Conservation (phyloP, 225 moss, liverwort and hornwort genomes). For the Neckera pumila region DNA sequence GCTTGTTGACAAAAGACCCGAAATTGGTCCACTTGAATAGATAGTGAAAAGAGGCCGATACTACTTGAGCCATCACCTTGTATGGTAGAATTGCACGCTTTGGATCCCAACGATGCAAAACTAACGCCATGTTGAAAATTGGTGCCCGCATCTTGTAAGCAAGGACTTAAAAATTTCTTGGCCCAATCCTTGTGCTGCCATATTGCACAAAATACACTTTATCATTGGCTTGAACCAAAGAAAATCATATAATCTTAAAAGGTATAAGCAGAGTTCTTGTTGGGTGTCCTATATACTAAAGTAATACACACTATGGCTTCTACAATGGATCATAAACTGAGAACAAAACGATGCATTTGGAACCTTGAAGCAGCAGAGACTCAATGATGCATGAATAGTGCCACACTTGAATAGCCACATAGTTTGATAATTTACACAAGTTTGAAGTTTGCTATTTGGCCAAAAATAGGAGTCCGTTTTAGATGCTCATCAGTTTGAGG, state of each 20-base stretch:
- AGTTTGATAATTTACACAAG: neutral
- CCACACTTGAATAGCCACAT: neutral
- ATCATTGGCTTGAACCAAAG: neutral
- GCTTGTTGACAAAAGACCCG: neutral
- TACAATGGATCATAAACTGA: neutral
- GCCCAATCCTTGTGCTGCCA: slow-evolving; percentile 10
- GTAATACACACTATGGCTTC: neutral
- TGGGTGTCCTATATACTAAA: neutral
- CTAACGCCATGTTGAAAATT: slow-evolving; percentile 9
- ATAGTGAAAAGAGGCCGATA: neutral
- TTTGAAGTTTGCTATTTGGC: neutral
- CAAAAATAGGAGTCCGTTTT: neutral
- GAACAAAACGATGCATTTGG: neutral
- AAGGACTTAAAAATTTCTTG: slow-evolving; percentile 8
- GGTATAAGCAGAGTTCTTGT: accelerated
- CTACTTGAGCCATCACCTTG: neutral
- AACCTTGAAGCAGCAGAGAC: neutral
- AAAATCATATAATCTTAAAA: neutral
- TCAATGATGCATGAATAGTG: neutral
- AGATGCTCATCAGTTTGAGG: accelerated
- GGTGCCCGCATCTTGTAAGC: neutral
- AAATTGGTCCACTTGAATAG: slow-evolving; percentile 26
- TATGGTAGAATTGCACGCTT: neutral
- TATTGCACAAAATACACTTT: neutral
- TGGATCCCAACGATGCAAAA: slow-evolving; percentile 26